Evolutionary conservation across 768 basidiomycete genomes (phyloP).

Genomic region (Imleria badia): DNA sequence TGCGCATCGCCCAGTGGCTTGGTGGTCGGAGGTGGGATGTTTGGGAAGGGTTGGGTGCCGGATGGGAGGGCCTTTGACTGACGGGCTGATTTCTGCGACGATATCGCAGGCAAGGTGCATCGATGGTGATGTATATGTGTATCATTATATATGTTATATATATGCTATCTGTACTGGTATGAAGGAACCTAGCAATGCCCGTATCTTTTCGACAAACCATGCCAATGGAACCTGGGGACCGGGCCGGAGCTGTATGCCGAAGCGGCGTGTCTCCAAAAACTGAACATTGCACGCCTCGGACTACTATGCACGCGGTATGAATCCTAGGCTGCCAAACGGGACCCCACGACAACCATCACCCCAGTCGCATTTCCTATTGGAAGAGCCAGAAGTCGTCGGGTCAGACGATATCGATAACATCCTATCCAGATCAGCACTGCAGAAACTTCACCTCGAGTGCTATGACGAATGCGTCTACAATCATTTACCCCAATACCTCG

Average conservation of each 20-base stretch:
- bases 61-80: constrained; percentile 33
- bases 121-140: too few relatives aligned
- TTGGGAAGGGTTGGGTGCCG: constrained; percentile 57
- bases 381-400: not conserved
- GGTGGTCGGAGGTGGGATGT: constrained; percentile 57
- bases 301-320: not conserved
- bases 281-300: too few relatives aligned
- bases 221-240: too few relatives aligned
- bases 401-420: not conserved
- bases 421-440: not conserved
- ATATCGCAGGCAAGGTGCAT: too few relatives aligned
- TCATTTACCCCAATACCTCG: constrained; percentile 15
- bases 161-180: too few relatives aligned
- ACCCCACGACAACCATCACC: not conserved
- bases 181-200: too few relatives aligned
- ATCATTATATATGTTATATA: too few relatives aligned
- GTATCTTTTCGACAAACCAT: too few relatives aligned
- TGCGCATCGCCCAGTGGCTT: constrained; percentile 61
- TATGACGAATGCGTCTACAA: constrained; percentile 10
- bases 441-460: not conserved
- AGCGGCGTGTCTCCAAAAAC: not conserved
- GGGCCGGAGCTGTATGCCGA: not conserved
- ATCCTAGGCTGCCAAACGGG: not conserved
- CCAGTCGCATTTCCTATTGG: not conserved
- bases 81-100: not conserved